Evolutionary conservation across 352 stramenopile species (phyloP), one percentile per base, ranked within the genome.

Genomic region (Globisporangium irregulare): DNA sequence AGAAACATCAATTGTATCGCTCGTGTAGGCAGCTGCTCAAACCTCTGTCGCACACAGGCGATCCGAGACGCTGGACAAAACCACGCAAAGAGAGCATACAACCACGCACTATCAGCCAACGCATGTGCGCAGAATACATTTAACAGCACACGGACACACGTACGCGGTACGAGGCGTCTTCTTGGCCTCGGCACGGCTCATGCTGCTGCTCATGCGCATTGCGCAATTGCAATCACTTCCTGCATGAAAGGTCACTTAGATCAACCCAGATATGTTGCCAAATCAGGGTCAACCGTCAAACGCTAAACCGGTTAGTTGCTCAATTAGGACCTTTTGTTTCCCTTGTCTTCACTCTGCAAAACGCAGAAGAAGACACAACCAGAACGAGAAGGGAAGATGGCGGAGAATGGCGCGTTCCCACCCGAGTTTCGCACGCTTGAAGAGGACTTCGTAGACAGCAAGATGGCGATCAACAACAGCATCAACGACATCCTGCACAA

Each of bases 401-500:
- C 70, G 63, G 74, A 61, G 43, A 64, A 43, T 20, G 62, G 62
- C 62, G 76, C 76, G 50, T 77, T 90, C 66, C 81, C 81, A 29
- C 67, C 73, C 6, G 76, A 87, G 68, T 93, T 93, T 68, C 71
- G 78, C 60, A 84, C 79, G 58, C 79, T 92, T 24, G 86, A 92
- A 73, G 86, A 89, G 67, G 83, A 93, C 72, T 93, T 90, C 59
- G 80, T 93, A 56, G 83, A 93, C 51, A 84, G 79, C 74, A 93
- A 93, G 74, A 90, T 91, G 67, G 74, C 81, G 25, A 90, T 93
- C 60, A 93, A 93, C 73, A 92, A 93, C 75, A 80, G 66, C 56
- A 82, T 93, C 60, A 85, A 82, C 61, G 79, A 84, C 20, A 84
- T 93, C 8, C 57, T 90, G 46, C 73, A 75, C n/a, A 75, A 74